Conservation (phyloP, 2,329 filamentous ascomycete genomes). For the Colletotrichum viniferum region DNA sequence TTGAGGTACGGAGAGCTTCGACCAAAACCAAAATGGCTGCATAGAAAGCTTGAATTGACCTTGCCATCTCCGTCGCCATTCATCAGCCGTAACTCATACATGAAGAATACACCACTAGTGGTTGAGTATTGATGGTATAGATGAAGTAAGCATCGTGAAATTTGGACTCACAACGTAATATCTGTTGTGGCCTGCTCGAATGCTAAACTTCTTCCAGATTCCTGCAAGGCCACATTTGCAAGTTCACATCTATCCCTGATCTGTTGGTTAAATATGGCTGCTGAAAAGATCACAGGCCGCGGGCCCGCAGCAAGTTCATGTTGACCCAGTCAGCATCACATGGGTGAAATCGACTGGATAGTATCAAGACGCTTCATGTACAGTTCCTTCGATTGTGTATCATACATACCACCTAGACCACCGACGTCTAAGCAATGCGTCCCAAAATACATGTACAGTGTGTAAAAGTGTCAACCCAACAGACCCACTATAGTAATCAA, state of each 20-base stretch:
- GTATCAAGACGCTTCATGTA: constrained; percentile 16
- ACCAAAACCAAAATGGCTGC: background rate
- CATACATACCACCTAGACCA: background rate
- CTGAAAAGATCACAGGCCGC: background rate
- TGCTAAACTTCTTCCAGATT: too few species aligned
- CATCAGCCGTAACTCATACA: background rate
- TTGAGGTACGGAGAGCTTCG: background rate
- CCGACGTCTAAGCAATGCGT: constrained; percentile 4
- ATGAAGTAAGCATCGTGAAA: background rate
- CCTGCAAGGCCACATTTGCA: too few species aligned
- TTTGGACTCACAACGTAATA: background rate
- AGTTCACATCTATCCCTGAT: background rate
- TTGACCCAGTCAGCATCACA: background rate
- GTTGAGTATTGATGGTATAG: background rate
- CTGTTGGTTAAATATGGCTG: background rate
- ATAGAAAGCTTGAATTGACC: fast-evolving
- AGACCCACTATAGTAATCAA: background rate
- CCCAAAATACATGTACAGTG: constrained; percentile 1
- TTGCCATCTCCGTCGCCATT: background rate
- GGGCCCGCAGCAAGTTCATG: background rate
- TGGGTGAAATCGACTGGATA: background rate
- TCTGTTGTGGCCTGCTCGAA: background rate
- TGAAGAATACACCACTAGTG: background rate
- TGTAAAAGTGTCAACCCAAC: background rate
- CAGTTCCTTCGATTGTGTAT: background rate